phyloP scores from a whole-genome alignment of 371 early-diverging fungal species.

The Mortierella sp. region DNA sequence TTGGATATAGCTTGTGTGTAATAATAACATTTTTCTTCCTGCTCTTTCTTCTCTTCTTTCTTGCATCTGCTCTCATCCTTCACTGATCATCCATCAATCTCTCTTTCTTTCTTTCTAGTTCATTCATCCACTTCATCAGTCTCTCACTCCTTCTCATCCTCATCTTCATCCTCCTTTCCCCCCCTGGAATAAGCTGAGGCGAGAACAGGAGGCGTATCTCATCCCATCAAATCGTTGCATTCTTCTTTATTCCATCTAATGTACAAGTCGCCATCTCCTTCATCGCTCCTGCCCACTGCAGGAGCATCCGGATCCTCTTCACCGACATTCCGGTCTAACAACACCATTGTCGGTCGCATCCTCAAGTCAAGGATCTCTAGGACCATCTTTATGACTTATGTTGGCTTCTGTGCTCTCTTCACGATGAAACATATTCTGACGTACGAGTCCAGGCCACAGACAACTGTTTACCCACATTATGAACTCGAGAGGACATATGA shows the following conservation, averaged over 20 bases:
- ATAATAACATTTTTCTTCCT: neutral
- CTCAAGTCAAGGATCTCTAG: constrained; percentile 35
- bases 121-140: neutral
- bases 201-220: neutral
- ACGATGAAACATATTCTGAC: constrained; percentile 44
- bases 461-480: constrained; percentile 38
- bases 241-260: neutral
- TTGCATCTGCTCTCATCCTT: neutral
- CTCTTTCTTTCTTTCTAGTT: neutral
- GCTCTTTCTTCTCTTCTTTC: neutral
- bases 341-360: constrained; percentile 12
- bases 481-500: constrained; percentile 53
- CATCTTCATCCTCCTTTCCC: neutral
- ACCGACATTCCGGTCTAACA: constrained; percentile 30
- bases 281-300: constrained; percentile 43
- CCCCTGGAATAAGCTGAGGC: constrained; percentile 7
- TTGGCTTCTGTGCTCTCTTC: constrained; percentile 53
- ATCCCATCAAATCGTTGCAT: constrained; percentile 1
- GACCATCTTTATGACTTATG: constrained; percentile 34
- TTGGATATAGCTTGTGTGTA: no score
- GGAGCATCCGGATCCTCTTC: constrained; percentile 28
- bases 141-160: neutral
- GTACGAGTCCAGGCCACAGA: constrained; percentile 41
- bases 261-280: constrained; percentile 32
- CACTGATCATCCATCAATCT: no score